phyloP scores from a whole-genome alignment of 2,329 filamentous ascomycete genomes.

The Shiraia bambusicola region DNA sequence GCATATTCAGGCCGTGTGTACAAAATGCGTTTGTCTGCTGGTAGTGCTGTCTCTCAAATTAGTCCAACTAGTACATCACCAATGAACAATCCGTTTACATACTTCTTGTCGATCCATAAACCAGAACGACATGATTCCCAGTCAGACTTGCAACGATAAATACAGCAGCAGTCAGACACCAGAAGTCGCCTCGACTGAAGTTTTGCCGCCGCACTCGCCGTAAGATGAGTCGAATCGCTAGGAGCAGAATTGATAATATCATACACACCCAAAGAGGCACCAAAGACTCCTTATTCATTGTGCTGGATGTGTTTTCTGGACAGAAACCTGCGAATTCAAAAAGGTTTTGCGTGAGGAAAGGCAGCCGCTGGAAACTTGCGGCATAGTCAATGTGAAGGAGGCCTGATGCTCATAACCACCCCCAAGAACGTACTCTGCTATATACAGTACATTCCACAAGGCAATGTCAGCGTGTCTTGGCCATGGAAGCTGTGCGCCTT shows the following conservation, averaged over 20 bases:
- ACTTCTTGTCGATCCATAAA: slow-evolving; percentile 22
- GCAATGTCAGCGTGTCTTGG: too few relatives aligned
- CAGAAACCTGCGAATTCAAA: too few relatives aligned
- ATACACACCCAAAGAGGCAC: slow-evolving; percentile 18
- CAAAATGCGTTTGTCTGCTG: slow-evolving; percentile 5
- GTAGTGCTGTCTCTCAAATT: slow-evolving; percentile 4
- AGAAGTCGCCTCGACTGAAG: slow-evolving; percentile 18
- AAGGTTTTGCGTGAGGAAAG: too few relatives aligned
- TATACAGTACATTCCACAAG: too few relatives aligned
- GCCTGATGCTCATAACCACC: too few relatives aligned
- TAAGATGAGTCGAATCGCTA: slow-evolving; percentile 12
- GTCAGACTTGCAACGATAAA: slow-evolving; percentile 14
- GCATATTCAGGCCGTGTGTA: slow-evolving; percentile 8
- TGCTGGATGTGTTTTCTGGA: not conserved
- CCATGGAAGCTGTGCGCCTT: too few relatives aligned
- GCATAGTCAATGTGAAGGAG: too few relatives aligned
- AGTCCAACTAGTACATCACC: not conserved
- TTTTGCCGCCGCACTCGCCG: slow-evolving; percentile 14
- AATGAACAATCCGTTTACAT: not conserved
- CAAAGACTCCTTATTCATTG: slow-evolving; percentile 7
- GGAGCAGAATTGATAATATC: slow-evolving; percentile 14
- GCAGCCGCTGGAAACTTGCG: too few relatives aligned
- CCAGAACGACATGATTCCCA: slow-evolving; percentile 14
- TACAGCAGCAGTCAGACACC: slow-evolving; percentile 15
- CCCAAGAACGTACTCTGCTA: too few relatives aligned